Evolutionary conservation across 192 early-diverging fungal genomes (phyloP).

Genomic region (Chytriomyces sp.): DNA sequence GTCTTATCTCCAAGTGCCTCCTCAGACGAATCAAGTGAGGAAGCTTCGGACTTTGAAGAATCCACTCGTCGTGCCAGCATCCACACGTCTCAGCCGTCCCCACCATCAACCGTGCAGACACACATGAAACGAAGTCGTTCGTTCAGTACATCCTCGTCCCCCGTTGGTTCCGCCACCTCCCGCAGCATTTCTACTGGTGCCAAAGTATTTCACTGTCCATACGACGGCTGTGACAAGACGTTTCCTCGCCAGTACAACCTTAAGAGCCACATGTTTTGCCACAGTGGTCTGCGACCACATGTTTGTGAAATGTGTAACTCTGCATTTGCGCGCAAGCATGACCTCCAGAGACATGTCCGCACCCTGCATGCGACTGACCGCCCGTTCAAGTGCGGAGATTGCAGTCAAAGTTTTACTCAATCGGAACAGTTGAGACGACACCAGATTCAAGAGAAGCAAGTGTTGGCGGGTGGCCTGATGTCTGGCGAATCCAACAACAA

Average conservation of each 20-base stretch:
- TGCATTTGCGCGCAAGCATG: conserved; percentile 80
- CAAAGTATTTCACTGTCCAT: conserved; percentile 39
- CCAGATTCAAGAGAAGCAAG: conserved; percentile 25
- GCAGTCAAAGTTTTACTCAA: conserved; percentile 19
- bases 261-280: conserved; percentile 75
- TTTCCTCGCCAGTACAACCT: conserved; percentile 86
- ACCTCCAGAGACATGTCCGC: conserved; percentile 64
- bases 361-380: conserved; percentile 28
- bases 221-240: conserved; percentile 63
- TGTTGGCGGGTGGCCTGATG: background rate
- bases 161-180: background rate
- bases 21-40: too few relatives aligned
- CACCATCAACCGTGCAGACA: too few relatives aligned
- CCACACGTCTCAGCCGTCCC: too few relatives aligned
- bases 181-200: background rate
- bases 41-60: too few relatives aligned
- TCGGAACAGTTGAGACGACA: conserved; percentile 27
- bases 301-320: conserved; percentile 64
- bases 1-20: too few relatives aligned
- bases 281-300: conserved; percentile 59
- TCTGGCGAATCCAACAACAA: background rate
- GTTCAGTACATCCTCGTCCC: background rate
- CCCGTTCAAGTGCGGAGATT: conserved; percentile 28
- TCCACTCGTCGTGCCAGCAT: too few relatives aligned
- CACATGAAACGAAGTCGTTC: too few relatives aligned